Conservation (phyloP, 2,329 filamentous ascomycete species). For the Cladosporium sp. region DNA sequence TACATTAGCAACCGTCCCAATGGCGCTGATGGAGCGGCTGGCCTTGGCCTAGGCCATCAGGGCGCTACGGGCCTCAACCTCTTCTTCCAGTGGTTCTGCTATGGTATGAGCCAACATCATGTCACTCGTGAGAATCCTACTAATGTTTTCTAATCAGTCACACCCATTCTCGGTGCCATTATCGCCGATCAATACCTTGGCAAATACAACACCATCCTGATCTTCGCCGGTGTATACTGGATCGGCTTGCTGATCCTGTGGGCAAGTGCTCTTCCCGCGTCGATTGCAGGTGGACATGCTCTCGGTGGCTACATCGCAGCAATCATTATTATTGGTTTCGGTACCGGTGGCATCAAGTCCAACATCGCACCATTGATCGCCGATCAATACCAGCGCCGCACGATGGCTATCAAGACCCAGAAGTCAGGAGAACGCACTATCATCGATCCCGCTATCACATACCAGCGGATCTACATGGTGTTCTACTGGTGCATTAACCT, state of each 20-base stretch:
- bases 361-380: conserved; percentile 63
- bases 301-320: conserved; percentile 66
- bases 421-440: conserved; percentile 50
- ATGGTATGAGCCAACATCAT: conserved; percentile 27
- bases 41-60: conserved; percentile 45
- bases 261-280: conserved; percentile 62
- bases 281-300: conserved; percentile 62
- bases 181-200: conserved; percentile 69
- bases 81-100: conserved; percentile 54
- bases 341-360: conserved; percentile 79
- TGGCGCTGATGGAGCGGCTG: conserved; percentile 44
- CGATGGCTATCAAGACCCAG: conserved; percentile 43
- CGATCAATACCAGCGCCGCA: conserved; percentile 49
- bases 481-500: conserved; percentile 76
- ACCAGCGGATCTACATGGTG: conserved; percentile 58
- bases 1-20: conserved; percentile 49
- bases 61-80: conserved; percentile 49
- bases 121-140: background rate
- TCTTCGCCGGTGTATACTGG: conserved; percentile 65
- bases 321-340: conserved; percentile 70
- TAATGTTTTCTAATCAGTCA: conserved; percentile 31
- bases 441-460: conserved; percentile 51
- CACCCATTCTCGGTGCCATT: conserved; percentile 50
- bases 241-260: conserved; percentile 68
- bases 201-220: conserved; percentile 70